A percentile compares a stretch with the other conserved stretches of the same genome.
phyloP scores from a whole-genome alignment of 805 yeast genomes.

The Lipomyces yamanashiensis region DNA sequence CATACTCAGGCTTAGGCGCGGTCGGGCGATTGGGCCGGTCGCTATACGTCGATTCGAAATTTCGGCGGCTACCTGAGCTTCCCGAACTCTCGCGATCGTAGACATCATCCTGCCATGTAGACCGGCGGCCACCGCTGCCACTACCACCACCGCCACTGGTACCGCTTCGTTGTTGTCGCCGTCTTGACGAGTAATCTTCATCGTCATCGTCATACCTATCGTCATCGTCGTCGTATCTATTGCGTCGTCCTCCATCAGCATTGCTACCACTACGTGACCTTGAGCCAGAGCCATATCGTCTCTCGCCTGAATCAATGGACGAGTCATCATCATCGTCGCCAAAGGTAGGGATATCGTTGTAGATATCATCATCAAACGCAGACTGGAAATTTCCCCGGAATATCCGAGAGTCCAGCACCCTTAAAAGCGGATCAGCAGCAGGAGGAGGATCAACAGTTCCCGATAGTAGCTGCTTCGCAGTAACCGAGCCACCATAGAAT shows the following conservation, averaged over 20 bases:
- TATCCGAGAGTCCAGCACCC: slow-evolving; percentile 83
- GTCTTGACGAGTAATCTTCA: slow-evolving; percentile 47
- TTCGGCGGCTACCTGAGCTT: slow-evolving; percentile 46
- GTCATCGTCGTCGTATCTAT: slow-evolving; percentile 43
- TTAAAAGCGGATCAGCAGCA: slow-evolving; percentile 81
- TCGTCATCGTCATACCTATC: slow-evolving; percentile 48
- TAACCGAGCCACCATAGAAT: slow-evolving; percentile 86
- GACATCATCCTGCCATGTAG: slow-evolving; percentile 88
- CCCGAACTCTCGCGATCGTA: slow-evolving; percentile 56
- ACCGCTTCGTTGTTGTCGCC: slow-evolving; percentile 37
- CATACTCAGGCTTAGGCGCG: slow-evolving; percentile 51
- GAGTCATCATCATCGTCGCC: slow-evolving; percentile 36
- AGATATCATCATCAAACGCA: slow-evolving; percentile 66
- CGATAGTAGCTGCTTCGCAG: slow-evolving; percentile 80
- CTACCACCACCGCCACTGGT: slow-evolving; percentile 35
- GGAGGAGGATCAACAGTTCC: slow-evolving; percentile 95
- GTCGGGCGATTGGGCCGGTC: slow-evolving; percentile 51
- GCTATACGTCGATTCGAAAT: slow-evolving; percentile 50
- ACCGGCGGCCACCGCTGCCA: slow-evolving; percentile 26
- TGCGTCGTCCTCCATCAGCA: slow-evolving; percentile 36
- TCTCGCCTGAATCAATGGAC: slow-evolving; percentile 29
- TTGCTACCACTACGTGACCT: slow-evolving; percentile 28
- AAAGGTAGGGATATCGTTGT: slow-evolving; percentile 75
- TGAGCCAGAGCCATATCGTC: slow-evolving; percentile 18
- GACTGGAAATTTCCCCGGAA: slow-evolving; percentile 62